phyloP scores from a whole-genome alignment of 2,329 filamentous ascomycete genomes.

The Botryotinia narcissicola region DNA sequence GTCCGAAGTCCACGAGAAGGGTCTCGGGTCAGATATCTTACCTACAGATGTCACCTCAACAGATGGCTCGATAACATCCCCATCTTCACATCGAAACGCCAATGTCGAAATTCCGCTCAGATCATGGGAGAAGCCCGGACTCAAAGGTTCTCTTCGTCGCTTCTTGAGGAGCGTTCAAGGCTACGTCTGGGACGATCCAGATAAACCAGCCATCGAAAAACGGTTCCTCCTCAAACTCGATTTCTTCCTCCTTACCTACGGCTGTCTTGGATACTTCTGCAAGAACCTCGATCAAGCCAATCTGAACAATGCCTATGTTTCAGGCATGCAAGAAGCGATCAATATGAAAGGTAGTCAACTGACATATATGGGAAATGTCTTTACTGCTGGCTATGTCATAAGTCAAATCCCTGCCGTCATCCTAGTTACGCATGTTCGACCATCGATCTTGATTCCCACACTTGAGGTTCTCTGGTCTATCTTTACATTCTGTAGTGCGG shows the following conservation, averaged over 20 bases:
- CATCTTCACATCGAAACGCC: background rate
- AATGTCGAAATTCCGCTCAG: background rate
- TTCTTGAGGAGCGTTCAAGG: slow-evolving; percentile 28
- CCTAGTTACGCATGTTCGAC: slow-evolving; percentile 27
- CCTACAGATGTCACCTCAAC: slow-evolving; percentile 1
- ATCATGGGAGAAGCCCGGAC: slow-evolving; percentile 28
- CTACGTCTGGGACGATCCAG: slow-evolving; percentile 38
- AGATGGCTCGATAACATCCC: background rate
- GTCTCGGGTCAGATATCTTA: background rate
- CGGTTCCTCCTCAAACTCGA: slow-evolving; percentile 50
- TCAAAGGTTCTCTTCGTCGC: slow-evolving; percentile 19
- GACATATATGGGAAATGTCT: slow-evolving; percentile 52
- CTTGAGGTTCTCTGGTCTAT: slow-evolving; percentile 32
- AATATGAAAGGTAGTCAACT: slow-evolving; percentile 52
- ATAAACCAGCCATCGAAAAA: slow-evolving; percentile 42
- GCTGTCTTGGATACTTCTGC: slow-evolving; percentile 47
- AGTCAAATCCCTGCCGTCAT: slow-evolving; percentile 31
- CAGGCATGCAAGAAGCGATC: slow-evolving; percentile 49
- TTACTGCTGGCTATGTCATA: slow-evolving; percentile 44
- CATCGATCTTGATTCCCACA: slow-evolving; percentile 31
- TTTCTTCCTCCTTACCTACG: slow-evolving; percentile 47
- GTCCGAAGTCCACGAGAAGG: slow-evolving; percentile 6
- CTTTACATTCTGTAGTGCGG: slow-evolving; percentile 30
- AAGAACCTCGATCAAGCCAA: slow-evolving; percentile 44
- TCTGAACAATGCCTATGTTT: slow-evolving; percentile 43